Evolutionary conservation across 331 rosid species (phyloP).

Genomic region (Pyrus hybrid): DNA sequence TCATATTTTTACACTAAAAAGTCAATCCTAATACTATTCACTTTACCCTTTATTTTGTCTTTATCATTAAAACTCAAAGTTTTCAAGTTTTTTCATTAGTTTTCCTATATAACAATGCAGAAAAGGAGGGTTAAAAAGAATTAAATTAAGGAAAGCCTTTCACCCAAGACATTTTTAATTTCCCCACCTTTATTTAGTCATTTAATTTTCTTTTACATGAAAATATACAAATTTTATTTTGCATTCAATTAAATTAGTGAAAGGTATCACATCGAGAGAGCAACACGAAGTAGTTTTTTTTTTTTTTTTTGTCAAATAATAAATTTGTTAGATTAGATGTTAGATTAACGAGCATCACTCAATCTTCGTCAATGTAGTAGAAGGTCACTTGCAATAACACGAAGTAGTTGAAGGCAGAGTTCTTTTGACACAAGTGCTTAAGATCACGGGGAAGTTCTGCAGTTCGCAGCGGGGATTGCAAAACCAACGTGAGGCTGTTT

Average conservation of each 20-base stretch:
- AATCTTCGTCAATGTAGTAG: rapidly evolving
- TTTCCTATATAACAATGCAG: no score
- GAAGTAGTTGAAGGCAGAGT: background rate
- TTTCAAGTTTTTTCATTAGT: no score
- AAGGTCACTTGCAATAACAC: background rate
- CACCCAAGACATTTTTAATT: background rate
- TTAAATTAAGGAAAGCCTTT: background rate
- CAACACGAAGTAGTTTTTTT: no score
- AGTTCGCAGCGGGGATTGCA: background rate
- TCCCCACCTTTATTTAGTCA: background rate
- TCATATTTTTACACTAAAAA: no score
- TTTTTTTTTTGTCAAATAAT: no score
- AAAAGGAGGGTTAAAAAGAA: background rate
- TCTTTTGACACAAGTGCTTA: background rate
- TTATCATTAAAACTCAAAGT: no score
- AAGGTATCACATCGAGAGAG: background rate
- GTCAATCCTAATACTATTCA: no score
- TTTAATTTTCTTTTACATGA: background rate
- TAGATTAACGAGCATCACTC: no score
- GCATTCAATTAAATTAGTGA: background rate
- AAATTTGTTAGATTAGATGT: no score
- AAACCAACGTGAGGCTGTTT: background rate
- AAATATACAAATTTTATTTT: no score
- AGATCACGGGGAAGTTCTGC: background rate
- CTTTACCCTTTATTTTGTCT: no score